phyloP scores from a whole-genome alignment of 2,329 filamentous ascomycete species.

The Aspergillus sclerotialis region DNA sequence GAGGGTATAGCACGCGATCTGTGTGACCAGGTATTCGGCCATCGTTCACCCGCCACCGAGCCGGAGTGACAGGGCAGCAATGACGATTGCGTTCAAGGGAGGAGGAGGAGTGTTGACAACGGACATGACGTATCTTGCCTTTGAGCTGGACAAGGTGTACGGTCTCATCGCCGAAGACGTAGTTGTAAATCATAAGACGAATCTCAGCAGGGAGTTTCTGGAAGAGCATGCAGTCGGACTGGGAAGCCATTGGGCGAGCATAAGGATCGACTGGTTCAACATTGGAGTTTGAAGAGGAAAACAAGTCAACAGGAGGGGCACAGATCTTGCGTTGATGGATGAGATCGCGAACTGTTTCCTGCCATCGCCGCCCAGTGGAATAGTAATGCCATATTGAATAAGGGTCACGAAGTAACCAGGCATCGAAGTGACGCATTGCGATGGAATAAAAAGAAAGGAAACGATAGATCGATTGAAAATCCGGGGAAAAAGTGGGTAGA shows the following conservation, averaged over 20 bases:
- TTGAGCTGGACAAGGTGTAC: slow-evolving; percentile 31
- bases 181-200: slow-evolving; percentile 31
- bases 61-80: slow-evolving; percentile 26
- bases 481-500: not conserved
- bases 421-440: slow-evolving; percentile 32
- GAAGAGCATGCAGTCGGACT: slow-evolving; percentile 16
- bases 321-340: slow-evolving; percentile 31
- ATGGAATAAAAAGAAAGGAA: not conserved
- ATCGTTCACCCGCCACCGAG: slow-evolving; percentile 23
- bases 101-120: slow-evolving; percentile 17
- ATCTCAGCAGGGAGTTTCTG: slow-evolving; percentile 28
- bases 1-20: slow-evolving; percentile 26
- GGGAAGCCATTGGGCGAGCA: slow-evolving; percentile 10
- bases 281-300: not conserved
- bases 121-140: slow-evolving; percentile 28
- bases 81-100: slow-evolving; percentile 22
- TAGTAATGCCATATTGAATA: slow-evolving; percentile 36
- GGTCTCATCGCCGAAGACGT: slow-evolving; percentile 27
- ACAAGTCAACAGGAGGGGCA: slow-evolving; percentile 12
- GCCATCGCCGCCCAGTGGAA: slow-evolving; percentile 27
- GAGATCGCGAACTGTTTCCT: slow-evolving; percentile 27
- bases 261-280: slow-evolving; percentile 13
- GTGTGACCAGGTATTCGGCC: slow-evolving; percentile 11
- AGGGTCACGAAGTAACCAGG: slow-evolving; percentile 32
- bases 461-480: not conserved